Conservation (phyloP, 1,139 yeast genomes). For the Blastobotrys petasosporus region DNA sequence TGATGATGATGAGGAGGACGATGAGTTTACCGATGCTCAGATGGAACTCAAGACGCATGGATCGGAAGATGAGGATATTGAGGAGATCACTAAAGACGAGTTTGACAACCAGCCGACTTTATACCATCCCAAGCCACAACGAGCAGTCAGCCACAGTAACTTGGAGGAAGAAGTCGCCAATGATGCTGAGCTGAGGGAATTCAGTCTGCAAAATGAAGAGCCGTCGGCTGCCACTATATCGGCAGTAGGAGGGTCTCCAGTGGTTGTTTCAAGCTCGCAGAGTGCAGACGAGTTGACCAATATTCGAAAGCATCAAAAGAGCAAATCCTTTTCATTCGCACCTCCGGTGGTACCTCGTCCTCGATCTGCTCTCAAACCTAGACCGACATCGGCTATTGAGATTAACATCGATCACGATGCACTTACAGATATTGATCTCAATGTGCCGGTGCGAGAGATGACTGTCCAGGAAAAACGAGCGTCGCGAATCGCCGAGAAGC, state of each 20-base stretch:
- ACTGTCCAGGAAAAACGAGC: not conserved
- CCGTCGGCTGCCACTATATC: not conserved
- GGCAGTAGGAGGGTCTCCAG: too few relatives aligned
- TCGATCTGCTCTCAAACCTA: too few relatives aligned
- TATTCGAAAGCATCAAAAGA: too few relatives aligned
- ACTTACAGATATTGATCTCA: too few relatives aligned
- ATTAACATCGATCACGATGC: too few relatives aligned
- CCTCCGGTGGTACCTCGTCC: too few relatives aligned
- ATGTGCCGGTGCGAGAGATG: too few relatives aligned
- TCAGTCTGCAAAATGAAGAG: slow-evolving; percentile 1
- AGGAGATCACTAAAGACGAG: not conserved
- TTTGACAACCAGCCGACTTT: slow-evolving; percentile 14
- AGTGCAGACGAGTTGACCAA: too few relatives aligned
- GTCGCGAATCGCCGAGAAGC: slow-evolving; percentile 1
- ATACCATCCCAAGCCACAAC: slow-evolving; percentile 25
- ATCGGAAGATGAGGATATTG: not conserved
- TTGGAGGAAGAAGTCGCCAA: slow-evolving; percentile 14
- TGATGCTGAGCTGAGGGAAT: slow-evolving; percentile 8
- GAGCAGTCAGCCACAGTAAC: slow-evolving; percentile 16
- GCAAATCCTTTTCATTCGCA: too few relatives aligned
- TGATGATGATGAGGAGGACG: not conserved
- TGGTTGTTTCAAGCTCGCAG: too few relatives aligned
- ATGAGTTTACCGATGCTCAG: not conserved
- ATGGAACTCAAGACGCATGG: not conserved
- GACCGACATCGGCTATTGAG: too few relatives aligned